phyloP scores from a whole-genome alignment of 2,329 filamentous ascomycete genomes.

The Fusarium sp. region DNA sequence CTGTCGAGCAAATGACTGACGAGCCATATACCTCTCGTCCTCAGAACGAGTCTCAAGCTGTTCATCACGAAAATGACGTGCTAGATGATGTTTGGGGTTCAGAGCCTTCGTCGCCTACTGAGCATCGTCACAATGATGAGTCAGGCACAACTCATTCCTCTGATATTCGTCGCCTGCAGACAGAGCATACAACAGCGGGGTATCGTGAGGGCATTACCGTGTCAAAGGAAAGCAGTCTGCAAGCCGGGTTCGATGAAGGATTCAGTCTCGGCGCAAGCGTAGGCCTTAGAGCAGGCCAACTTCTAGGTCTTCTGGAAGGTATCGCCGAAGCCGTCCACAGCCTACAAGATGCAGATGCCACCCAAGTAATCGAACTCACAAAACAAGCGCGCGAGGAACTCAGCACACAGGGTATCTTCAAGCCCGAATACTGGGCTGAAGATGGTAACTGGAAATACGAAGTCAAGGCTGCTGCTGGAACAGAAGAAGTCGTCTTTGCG shows the following conservation, averaged over 20 bases:
- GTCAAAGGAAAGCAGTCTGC: conserved; percentile 81
- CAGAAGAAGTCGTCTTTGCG: conserved; percentile 63
- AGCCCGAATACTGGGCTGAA: conserved; percentile 71
- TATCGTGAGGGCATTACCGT: conserved; percentile 88
- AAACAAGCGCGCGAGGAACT: conserved; percentile 68
- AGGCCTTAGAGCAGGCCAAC: conserved; percentile 77
- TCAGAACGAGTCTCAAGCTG: conserved; percentile 24
- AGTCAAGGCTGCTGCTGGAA: conserved; percentile 54
- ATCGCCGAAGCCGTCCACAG: conserved; percentile 62
- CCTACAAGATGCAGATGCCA: conserved; percentile 40
- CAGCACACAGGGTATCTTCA: conserved; percentile 71
- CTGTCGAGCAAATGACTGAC: conserved; percentile 46
- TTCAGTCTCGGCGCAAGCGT: conserved; percentile 86
- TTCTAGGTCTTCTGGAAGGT: conserved; percentile 83
- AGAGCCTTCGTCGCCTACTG: conserved; percentile 38
- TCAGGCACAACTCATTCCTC: conserved; percentile 55
- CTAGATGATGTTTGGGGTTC: conserved; percentile 55
- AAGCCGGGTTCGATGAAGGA: conserved; percentile 91
- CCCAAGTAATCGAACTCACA: background rate
- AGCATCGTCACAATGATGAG: conserved; percentile 6
- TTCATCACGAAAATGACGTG: conserved; percentile 38
- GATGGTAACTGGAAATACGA: conserved; percentile 79
- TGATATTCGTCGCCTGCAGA: conserved; percentile 79
- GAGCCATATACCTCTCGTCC: conserved; percentile 44
- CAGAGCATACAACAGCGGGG: conserved; percentile 83